phyloP scores from a whole-genome alignment of 1,284 basidiomycete species.

The Trichosporon coremiiforme region DNA sequence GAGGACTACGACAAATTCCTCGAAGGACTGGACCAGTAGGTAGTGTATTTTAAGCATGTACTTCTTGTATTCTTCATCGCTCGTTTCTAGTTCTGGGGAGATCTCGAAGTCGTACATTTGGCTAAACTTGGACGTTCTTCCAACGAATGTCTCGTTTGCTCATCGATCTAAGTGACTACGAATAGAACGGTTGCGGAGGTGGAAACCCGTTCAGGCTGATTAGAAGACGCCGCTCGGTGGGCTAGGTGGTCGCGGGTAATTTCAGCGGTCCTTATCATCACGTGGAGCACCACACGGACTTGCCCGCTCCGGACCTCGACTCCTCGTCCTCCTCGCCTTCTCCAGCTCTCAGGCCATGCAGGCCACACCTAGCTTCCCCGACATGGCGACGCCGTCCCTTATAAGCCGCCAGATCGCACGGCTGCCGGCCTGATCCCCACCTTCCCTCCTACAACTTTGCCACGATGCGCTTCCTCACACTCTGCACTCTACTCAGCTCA shows the following conservation, averaged over 20 bases:
- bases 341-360: neutral
- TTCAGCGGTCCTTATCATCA: constrained; percentile 4
- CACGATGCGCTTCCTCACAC: constrained; percentile 3
- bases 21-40: constrained; percentile 25
- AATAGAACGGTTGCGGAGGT: neutral
- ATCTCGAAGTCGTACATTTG: neutral
- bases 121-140: neutral
- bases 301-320: neutral
- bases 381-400: constrained; percentile 3
- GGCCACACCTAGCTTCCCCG: neutral
- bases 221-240: neutral
- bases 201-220: constrained; percentile 3
- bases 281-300: constrained; percentile 19
- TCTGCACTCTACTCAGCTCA: neutral
- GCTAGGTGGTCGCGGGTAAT: constrained; percentile 3
- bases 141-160: neutral
- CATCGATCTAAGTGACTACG: no score
- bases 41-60: constrained; percentile 14
- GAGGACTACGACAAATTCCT: constrained; percentile 33
- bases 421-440: neutral
- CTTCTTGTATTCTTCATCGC: neutral
- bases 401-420: neutral
- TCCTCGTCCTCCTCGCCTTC: constrained; percentile 11
- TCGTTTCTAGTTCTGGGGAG: neutral
- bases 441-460: neutral